phyloP scores from a whole-genome alignment of 495 filamentous ascomycete genomes.

The Tricharina praecox region DNA sequence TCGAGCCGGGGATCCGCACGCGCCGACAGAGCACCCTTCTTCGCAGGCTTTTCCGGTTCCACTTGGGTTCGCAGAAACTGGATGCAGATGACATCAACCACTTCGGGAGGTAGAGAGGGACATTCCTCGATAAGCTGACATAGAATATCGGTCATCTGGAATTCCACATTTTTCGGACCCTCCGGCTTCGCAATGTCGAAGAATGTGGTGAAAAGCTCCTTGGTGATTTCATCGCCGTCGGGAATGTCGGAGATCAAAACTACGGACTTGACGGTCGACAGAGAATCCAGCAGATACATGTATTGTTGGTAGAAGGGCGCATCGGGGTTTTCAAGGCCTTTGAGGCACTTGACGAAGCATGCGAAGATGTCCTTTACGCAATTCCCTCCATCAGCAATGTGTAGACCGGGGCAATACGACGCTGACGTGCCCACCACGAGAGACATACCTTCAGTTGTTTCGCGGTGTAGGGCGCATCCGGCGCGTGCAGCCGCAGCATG shows the following conservation, averaged over 20 bases:
- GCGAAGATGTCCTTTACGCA: slow-evolving; percentile 86
- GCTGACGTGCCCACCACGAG: neutral
- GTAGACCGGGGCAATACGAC: neutral
- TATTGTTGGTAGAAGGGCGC: slow-evolving; percentile 87
- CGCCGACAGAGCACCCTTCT: slow-evolving; percentile 4
- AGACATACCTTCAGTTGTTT: slow-evolving; percentile 69
- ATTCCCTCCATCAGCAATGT: neutral
- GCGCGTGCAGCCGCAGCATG: slow-evolving; percentile 82
- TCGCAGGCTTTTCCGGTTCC: neutral
- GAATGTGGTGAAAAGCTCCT: slow-evolving; percentile 65
- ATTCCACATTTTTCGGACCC: slow-evolving; percentile 75
- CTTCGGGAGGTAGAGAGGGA: slow-evolving; percentile 55
- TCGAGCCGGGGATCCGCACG: slow-evolving; percentile 33
- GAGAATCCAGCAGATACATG: slow-evolving; percentile 69
- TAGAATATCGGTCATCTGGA: slow-evolving; percentile 73
- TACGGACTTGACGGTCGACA: slow-evolving; percentile 85
- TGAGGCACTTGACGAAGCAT: slow-evolving; percentile 65
- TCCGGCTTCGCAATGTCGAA: slow-evolving; percentile 72
- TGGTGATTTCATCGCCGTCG: slow-evolving; percentile 53
- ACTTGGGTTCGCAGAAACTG: slow-evolving; percentile 83
- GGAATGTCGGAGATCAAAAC: slow-evolving; percentile 85
- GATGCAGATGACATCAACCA: slow-evolving; percentile 84
- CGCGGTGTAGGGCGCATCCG: slow-evolving; percentile 83
- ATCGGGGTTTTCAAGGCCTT: slow-evolving; percentile 69
- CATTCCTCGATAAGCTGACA: slow-evolving; percentile 77